Evolutionary conservation across 2,329 filamentous ascomycete genomes (phyloP), one percentile per base, ranked within the genome.

Genomic region (Aspergillus chevalieri): DNA sequence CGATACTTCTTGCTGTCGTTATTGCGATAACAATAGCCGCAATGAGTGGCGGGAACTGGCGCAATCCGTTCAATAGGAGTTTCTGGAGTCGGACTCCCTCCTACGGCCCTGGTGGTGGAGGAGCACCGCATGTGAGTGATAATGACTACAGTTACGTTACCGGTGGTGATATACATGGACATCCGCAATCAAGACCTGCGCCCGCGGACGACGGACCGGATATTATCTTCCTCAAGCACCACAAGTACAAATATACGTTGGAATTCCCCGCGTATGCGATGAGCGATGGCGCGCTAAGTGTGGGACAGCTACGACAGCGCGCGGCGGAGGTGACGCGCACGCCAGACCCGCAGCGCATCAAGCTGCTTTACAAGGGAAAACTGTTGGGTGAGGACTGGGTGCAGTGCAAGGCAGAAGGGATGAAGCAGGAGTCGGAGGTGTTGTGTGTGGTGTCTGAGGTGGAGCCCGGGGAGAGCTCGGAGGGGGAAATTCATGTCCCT

Each of bases 381-480:
- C 53, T 74, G 33, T 57, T 77, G 44, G 71, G 70, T 47, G 63
- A 74, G 51, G 68, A 77, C 55, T 48, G 55, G 4, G 54, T 55
- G 38, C 58, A 69, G 8, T 71, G 73, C 49, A 70, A 68, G 52
- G 58, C 65, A 33, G 72, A 74, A 50, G 70, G 72, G 14, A 61
- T 77, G 33, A 76, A 76, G 53, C 74, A 77, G 53, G 67, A 76
- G 46, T 75, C 73, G 3, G 70, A 75, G 55, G 65, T 77, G 44
- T 58, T 74, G 48, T 74, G 70, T 47, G 72, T 76, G 36, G 68
- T 76, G 24, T 72, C 70, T 4, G 69, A 73, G 43, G 64, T 62
- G n/a, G 53, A 53, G 19, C 55, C 59, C 2, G 65, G 62, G 10
- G 60, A 64, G 26, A 61, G 55, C 42, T 60, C 61, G 9, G 60